A percentile compares a stretch with the other conserved stretches of the same genome.
Evolutionary conservation across 257 asterid genomes (phyloP).

Genomic region (Nicotiana knightiana): DNA sequence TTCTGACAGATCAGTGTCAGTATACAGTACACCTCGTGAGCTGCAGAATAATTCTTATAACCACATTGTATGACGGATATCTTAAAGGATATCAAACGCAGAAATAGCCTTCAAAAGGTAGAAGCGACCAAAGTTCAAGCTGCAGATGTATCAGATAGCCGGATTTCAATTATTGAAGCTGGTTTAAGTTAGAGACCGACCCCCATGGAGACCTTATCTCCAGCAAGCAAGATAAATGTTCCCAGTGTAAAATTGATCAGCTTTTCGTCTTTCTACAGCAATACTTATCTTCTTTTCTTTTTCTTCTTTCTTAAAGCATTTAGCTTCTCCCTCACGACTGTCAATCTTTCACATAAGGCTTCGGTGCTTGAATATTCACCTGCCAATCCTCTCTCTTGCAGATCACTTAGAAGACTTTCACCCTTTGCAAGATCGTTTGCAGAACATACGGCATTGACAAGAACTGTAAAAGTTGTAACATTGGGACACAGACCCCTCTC

Average conservation of each 20-base stretch:
- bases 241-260: neutral
- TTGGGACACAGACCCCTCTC: conserved; percentile 48
- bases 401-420: conserved; percentile 49
- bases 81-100: neutral
- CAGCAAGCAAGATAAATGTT: conserved; percentile 8
- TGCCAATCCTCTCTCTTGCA: conserved; percentile 60
- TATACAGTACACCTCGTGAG: neutral
- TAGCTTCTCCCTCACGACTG: conserved; percentile 38
- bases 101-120: neutral
- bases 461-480: conserved; percentile 52
- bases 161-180: neutral
- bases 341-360: conserved; percentile 38
- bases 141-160: conserved; percentile 1
- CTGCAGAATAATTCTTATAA: neutral
- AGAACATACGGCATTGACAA: conserved; percentile 36
- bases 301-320: conserved; percentile 37
- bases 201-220: neutral
- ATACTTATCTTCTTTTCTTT: conserved; percentile 11
- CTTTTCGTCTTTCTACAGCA: conserved; percentile 9
- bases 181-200: neutral
- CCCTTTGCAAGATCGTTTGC: conserved; percentile 40
- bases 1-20: neutral
- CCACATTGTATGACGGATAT: neutral
- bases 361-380: conserved; percentile 16
- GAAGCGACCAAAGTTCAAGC: neutral